Evolutionary conservation across 2,329 filamentous ascomycete genomes (phyloP).

Genomic region (Alternaria atra): DNA sequence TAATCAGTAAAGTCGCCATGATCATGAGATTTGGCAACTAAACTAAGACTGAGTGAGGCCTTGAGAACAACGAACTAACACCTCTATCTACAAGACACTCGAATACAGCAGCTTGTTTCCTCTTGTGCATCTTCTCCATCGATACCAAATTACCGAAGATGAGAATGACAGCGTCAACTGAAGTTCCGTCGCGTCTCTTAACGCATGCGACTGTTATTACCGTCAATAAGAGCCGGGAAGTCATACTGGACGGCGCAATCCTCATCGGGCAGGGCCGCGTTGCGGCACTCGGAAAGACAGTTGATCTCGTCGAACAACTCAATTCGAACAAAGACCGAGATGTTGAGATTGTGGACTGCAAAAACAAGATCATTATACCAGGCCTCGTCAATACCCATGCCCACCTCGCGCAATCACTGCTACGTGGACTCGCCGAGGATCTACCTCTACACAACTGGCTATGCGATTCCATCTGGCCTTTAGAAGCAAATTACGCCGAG

Average conservation of each 20-base stretch:
- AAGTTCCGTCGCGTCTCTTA: conserved; percentile 47
- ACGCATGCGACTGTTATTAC: conserved; percentile 63
- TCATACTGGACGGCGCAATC: conserved; percentile 60
- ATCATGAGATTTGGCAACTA: background rate
- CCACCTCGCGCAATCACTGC: conserved; percentile 48
- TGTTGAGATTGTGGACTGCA: conserved; percentile 35
- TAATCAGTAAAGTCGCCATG: background rate
- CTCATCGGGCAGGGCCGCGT: conserved; percentile 55
- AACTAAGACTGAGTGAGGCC: background rate
- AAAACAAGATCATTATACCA: conserved; percentile 46
- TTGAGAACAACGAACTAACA: background rate
- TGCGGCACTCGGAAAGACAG: conserved; percentile 55
- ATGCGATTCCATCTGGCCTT: conserved; percentile 50
- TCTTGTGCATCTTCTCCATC: background rate
- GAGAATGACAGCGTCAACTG: background rate
- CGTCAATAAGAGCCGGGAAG: conserved; percentile 56
- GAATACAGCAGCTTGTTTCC: background rate
- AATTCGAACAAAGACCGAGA: background rate
- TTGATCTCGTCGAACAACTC: conserved; percentile 30
- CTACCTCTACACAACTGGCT: conserved; percentile 35
- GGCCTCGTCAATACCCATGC: conserved; percentile 51
- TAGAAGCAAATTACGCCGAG: conserved; percentile 47
- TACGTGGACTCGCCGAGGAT: conserved; percentile 44
- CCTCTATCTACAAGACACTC: background rate
- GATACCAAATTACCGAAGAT: background rate